A percentile compares a stretch with the other conserved stretches of the same genome.
Evolutionary conservation across 2,329 filamentous ascomycete species (phyloP).

Genomic region (Neonectria punicea): DNA sequence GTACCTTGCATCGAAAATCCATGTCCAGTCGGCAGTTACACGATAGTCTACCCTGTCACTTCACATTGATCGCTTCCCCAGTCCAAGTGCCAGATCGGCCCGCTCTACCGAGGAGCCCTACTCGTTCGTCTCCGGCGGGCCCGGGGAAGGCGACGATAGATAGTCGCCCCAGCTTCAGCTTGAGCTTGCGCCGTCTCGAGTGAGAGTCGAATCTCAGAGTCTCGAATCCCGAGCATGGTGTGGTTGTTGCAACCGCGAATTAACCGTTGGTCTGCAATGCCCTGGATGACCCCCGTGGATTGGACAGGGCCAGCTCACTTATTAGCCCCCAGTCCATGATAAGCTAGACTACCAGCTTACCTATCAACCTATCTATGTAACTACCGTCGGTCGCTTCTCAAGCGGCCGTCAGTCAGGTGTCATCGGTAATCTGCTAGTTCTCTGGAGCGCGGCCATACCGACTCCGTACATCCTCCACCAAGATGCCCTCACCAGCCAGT

Average conservation of each 20-base stretch:
- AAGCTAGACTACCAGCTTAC: not conserved
- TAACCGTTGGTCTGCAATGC: not conserved
- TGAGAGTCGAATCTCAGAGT: not conserved
- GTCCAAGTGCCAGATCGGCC: conserved; percentile 9
- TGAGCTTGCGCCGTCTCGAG: not conserved
- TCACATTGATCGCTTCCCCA: not conserved
- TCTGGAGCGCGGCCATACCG: not conserved
- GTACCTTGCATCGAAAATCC: too few species aligned
- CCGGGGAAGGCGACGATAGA: not conserved
- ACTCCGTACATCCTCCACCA: not conserved
- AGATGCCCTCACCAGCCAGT: too few species aligned
- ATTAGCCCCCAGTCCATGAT: not conserved
- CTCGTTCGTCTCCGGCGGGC: not conserved
- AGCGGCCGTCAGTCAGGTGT: not conserved
- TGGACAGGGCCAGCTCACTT: not conserved
- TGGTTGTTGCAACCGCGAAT: not conserved
- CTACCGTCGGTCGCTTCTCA: not conserved
- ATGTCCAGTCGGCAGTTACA: too few species aligned
- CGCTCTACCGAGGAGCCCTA: conserved; percentile 1
- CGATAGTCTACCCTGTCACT: not conserved
- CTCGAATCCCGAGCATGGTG: too few species aligned
- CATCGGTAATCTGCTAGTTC: not conserved
- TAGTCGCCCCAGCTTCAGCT: not conserved
- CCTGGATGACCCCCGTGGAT: not conserved
- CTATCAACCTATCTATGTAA: not conserved